Conservation (phyloP, 1,284 basidiomycete species). For the Limonomyces culmigenus region DNA sequence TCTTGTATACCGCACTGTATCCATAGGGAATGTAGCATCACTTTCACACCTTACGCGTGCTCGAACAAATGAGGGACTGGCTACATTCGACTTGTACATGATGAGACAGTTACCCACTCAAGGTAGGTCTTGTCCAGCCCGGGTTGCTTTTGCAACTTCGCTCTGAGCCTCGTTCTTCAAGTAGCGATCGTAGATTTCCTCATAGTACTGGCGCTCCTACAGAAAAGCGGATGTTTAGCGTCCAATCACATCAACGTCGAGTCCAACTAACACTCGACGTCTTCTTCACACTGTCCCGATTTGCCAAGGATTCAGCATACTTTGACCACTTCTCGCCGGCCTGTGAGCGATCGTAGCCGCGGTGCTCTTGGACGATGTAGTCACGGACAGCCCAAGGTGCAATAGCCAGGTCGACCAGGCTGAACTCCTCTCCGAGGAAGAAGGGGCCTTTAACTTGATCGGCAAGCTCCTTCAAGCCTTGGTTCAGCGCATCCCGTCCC, state of each 20-base stretch:
- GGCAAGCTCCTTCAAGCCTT: conserved; percentile 26
- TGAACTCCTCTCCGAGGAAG: conserved; percentile 38
- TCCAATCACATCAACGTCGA: neutral
- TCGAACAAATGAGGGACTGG: too few relatives aligned
- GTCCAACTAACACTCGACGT: conserved; percentile 29
- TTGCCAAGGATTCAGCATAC: conserved; percentile 25
- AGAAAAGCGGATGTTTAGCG: too few relatives aligned
- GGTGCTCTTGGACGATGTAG: conserved; percentile 28
- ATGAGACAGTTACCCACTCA: too few relatives aligned
- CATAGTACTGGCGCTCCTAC: conserved; percentile 30
- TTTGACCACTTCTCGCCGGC: conserved; percentile 28
- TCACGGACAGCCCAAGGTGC: conserved; percentile 41
- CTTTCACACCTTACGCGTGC: too few relatives aligned
- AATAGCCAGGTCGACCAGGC: conserved; percentile 38
- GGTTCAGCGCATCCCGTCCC: conserved; percentile 25
- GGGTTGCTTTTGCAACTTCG: conserved; percentile 39
- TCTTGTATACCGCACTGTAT: too few relatives aligned
- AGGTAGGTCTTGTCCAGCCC: conserved; percentile 28
- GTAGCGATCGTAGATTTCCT: conserved; percentile 35
- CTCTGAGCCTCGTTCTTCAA: conserved; percentile 40
- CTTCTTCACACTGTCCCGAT: conserved; percentile 27
- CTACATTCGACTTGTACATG: too few relatives aligned
- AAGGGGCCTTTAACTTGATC: conserved; percentile 37
- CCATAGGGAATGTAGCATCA: too few relatives aligned
- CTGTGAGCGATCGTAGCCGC: conserved; percentile 27